These are phyloP conservation scores for Suhomyces coccinellae DNA, from an alignment of 1,139 yeast species.

Conservation along the genomic window DNA sequence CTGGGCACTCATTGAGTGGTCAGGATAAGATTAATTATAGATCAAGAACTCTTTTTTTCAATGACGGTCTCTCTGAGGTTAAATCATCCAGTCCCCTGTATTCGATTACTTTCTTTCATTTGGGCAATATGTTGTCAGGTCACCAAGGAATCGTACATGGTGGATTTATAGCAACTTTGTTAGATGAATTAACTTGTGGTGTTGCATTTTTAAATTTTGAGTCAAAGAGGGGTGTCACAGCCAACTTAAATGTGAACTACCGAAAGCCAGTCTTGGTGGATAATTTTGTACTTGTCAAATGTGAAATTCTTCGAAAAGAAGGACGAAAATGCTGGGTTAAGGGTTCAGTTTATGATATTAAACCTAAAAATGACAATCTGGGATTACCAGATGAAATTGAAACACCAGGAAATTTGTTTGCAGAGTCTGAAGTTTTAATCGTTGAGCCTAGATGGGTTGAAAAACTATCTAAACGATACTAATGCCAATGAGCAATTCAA, in stretches of 20 bases:
- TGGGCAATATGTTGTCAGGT: constrained; percentile 50
- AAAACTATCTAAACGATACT: constrained; percentile 23
- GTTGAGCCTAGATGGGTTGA: constrained; percentile 52
- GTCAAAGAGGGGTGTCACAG: constrained; percentile 47
- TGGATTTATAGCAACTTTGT: constrained; percentile 53
- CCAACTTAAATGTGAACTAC: constrained; percentile 46
- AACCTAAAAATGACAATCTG: constrained; percentile 16
- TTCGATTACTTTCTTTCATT: constrained; percentile 43
- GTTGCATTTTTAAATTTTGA: constrained; percentile 50
- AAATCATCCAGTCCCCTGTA: constrained; percentile 23
- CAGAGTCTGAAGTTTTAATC: constrained; percentile 45
- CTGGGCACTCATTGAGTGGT: constrained; percentile 40
- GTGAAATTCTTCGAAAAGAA: constrained; percentile 31
- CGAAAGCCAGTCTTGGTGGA: constrained; percentile 40
- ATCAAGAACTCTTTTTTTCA: constrained; percentile 37
- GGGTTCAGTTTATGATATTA: constrained; percentile 35
- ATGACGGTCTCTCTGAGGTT: constrained; percentile 15
- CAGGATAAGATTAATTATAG: constrained; percentile 37
- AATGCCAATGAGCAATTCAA: not conserved
- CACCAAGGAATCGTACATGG: constrained; percentile 58
- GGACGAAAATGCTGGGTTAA: constrained; percentile 49
- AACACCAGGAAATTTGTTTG: constrained; percentile 27
- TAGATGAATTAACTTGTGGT: constrained; percentile 56
- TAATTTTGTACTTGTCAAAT: constrained; percentile 36
- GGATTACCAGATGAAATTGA: constrained; percentile 20